These are phyloP conservation scores for Linnemannia hyalina DNA, from an alignment of 192 early-diverging fungal genomes.

Conservation along the genomic window DNA sequence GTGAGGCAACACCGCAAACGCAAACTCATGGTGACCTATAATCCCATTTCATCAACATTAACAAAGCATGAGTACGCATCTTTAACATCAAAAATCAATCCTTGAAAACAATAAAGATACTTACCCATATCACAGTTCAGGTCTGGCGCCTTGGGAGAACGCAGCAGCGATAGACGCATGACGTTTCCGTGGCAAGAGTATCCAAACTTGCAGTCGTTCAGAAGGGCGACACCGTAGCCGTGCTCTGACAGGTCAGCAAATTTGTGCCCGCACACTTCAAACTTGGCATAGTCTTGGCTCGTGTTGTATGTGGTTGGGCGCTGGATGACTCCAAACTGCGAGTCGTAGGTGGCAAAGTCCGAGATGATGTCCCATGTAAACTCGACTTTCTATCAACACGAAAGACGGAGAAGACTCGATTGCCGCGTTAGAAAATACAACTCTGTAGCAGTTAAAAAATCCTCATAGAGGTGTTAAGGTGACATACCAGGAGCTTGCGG, in stretches of 20 bases:
- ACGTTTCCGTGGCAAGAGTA: slow-evolving; percentile 85
- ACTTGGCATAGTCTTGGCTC: slow-evolving; percentile 90
- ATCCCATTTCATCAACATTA: slow-evolving; percentile 67
- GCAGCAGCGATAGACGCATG: slow-evolving; percentile 87
- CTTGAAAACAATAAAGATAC: neutral
- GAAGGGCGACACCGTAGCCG: slow-evolving; percentile 93
- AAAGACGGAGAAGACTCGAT: slow-evolving; percentile 1
- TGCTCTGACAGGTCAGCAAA: slow-evolving; percentile 97
- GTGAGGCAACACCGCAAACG: slow-evolving; percentile 94
- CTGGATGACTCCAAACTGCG: slow-evolving; percentile 92
- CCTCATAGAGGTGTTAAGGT: neutral
- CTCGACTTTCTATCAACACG: slow-evolving; percentile 83
- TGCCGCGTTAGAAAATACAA: neutral
- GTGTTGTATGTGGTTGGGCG: slow-evolving; percentile 97
- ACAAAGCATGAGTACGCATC: slow-evolving; percentile 17
- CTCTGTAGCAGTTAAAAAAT: neutral
- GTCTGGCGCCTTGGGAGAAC: slow-evolving; percentile 91
- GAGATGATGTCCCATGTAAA: slow-evolving; percentile 89
- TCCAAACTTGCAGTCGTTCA: slow-evolving; percentile 99
- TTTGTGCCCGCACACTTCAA: slow-evolving; percentile 98
- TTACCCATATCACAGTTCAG: slow-evolving; percentile 74
- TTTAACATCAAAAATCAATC: neutral
- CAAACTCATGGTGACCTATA: slow-evolving; percentile 83
- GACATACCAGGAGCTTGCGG: slow-evolving; percentile 47
- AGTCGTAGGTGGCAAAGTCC: slow-evolving; percentile 92